Percentiles rank a stretch among this genome's conserved stretches.
Conservation (phyloP, 1,139 yeast species). For the Zygoascus hellenicus region DNA sequence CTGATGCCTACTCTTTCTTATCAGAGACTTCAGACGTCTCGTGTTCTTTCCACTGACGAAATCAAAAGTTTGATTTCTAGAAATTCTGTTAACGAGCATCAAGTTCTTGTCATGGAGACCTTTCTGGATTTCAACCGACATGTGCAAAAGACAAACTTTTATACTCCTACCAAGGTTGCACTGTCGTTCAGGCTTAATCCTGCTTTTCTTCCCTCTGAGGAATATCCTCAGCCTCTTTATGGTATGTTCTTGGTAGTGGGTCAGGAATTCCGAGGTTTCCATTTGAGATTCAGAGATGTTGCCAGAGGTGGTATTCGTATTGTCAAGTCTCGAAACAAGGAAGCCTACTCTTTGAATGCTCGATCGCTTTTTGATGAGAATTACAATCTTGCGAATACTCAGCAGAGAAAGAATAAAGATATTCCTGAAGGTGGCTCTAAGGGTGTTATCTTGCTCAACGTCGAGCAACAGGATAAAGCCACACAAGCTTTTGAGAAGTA, state of each 20-base stretch:
- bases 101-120: conserved; percentile 74
- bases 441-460: conserved; percentile 85
- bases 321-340: conserved; percentile 79
- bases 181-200: conserved; percentile 89
- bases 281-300: conserved; percentile 91
- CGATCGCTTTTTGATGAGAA: conserved; percentile 93
- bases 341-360: conserved; percentile 79
- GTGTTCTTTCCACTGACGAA: conserved; percentile 70
- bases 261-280: conserved; percentile 96
- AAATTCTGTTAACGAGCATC: conserved; percentile 73
- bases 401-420: conserved; percentile 95
- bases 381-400: conserved; percentile 92
- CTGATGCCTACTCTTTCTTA: conserved; percentile 70
- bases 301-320: conserved; percentile 98
- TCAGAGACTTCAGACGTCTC: conserved; percentile 77
- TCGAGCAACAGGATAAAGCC: conserved; percentile 72
- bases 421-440: conserved; percentile 99
- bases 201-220: conserved; percentile 70
- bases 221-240: conserved; percentile 87
- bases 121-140: conserved; percentile 79
- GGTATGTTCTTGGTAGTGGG: conserved; percentile 97
- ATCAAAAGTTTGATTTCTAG: conserved; percentile 62
- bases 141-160: conserved; percentile 88
- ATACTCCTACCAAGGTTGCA: conserved; percentile 91
- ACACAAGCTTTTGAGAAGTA: conserved; percentile 87